Evolutionary conservation across 129 eudicot genomes (phyloP), one percentile per base, ranked within the genome.

Genomic region (Centrapalus pauciflorus): DNA sequence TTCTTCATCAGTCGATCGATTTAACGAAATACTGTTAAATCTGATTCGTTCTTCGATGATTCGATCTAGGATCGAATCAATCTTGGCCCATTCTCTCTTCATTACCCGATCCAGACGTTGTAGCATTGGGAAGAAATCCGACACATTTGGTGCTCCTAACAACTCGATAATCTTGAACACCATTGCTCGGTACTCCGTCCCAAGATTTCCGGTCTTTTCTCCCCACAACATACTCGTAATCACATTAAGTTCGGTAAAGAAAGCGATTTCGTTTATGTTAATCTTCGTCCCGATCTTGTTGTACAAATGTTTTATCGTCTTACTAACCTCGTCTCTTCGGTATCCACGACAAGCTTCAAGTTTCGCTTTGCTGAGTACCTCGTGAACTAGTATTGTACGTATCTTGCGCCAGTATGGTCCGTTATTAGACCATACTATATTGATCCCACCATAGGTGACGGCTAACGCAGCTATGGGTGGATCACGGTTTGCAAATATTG

Each of bases 211-310:
- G 3, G 21, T 12, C 35, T 25, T 20, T 2, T 37, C 49, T 5
- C 82, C 82, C 77, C 77, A 77, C 7, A 77, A 3, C 77, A 70
- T 51, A 25, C 63, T 70, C 61, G 35, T 27, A 0, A 61, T 11
- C 8, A 56, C 55, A 17, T 60, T 69, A 6, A 69, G 14, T 5
- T 28, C 54, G 1, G 76, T 52, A 1, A 9, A 9, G 6, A 49
- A 69, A 1, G 60, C 21, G 21, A 51, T 5, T 33, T 48, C 63
- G 12, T 71, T 64, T 20, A 63, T 23, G 17, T 63, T 55, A 32
- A 73, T 59, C 0, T 46, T 54, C 30, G 58, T 10, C 12, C 71
- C 71, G 20, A 38, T 56, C 34, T 33, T 63, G 12, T 1, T 13
- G 40, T 34, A n/a, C 17, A 37, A 33, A 34, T 52, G 0, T 2